Conservation (phyloP, 306 rosid species). For the Echinosophora koreensis region DNA sequence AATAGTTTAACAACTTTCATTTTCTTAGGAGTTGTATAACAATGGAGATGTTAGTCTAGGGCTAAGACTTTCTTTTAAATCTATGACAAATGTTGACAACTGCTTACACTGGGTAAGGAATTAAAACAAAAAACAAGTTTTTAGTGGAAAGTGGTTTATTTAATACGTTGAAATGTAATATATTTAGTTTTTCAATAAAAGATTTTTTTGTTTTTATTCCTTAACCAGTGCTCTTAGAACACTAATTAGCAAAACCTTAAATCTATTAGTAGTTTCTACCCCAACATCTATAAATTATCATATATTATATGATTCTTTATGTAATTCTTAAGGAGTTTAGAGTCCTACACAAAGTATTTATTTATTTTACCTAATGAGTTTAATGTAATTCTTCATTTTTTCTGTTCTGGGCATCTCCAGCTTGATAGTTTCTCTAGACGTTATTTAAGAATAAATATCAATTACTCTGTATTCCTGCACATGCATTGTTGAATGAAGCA, state of each 20-base stretch:
- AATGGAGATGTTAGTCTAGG: background rate
- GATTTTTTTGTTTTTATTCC: too few species aligned
- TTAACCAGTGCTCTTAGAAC: too few species aligned
- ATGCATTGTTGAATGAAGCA: conserved; percentile 78
- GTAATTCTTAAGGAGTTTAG: conserved; percentile 25
- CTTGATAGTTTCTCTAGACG: conserved; percentile 26
- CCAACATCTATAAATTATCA: background rate
- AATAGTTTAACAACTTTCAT: conserved; percentile 1
- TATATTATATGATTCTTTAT: background rate
- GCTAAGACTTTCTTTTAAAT: conserved; percentile 4
- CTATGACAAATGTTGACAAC: too few species aligned
- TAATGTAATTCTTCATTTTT: background rate
- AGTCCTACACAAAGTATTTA: background rate
- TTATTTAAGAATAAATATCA: conserved; percentile 39
- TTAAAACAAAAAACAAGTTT: too few species aligned
- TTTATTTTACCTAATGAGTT: background rate
- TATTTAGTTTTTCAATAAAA: too few species aligned
- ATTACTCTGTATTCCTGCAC: conserved; percentile 58
- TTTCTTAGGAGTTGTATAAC: background rate
- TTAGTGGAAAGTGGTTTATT: too few species aligned
- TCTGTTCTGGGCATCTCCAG: conserved; percentile 4
- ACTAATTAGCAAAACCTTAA: background rate
- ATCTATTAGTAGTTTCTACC: background rate
- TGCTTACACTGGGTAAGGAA: too few species aligned
- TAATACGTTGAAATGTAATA: too few species aligned